A percentile compares a stretch with the other conserved stretches of the same genome.
Evolutionary conservation across 768 basidiomycete genomes (phyloP).

Genomic region (Leccinum pellstonianum): DNA sequence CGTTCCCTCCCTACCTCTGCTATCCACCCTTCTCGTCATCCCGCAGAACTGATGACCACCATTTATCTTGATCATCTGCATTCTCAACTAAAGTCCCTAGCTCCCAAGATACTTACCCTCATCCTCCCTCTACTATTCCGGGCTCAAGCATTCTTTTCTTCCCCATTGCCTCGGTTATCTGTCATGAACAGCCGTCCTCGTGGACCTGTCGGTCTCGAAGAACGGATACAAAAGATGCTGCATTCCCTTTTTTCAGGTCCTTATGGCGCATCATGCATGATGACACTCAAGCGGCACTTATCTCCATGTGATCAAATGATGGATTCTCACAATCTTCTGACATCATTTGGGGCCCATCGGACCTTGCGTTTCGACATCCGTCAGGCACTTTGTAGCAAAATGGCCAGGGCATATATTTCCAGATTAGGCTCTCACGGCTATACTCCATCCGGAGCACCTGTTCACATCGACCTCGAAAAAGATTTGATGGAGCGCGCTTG

Average conservation of each 20-base stretch:
- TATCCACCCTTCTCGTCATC: conserved; percentile 39
- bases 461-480: conserved; percentile 56
- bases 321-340: conserved; percentile 32
- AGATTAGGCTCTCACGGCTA: conserved; percentile 52
- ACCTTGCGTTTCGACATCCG: conserved; percentile 65
- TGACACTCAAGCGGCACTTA: conserved; percentile 58
- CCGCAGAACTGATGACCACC: conserved; percentile 60
- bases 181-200: conserved; percentile 41
- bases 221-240: conserved; percentile 55
- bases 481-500: conserved; percentile 73
- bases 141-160: conserved; percentile 59
- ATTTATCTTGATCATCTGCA: conserved; percentile 64
- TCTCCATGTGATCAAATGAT: conserved; percentile 34
- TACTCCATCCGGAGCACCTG: conserved; percentile 58
- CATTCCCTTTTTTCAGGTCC: conserved; percentile 60
- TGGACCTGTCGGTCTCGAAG: conserved; percentile 42
- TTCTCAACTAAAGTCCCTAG: conserved; percentile 58
- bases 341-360: conserved; percentile 58
- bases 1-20: conserved; percentile 39
- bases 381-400: conserved; percentile 54
- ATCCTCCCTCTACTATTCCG: conserved; percentile 78
- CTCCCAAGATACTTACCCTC: conserved; percentile 48
- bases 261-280: conserved; percentile 63
- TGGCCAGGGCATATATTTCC: conserved; percentile 66
- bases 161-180: conserved; percentile 67